A percentile compares a stretch with the other conserved stretches of the same genome.
These are phyloP conservation scores for Trichocomaceae sp. DNA, from an alignment of 2,329 filamentous ascomycete species.

Conservation along the genomic window DNA sequence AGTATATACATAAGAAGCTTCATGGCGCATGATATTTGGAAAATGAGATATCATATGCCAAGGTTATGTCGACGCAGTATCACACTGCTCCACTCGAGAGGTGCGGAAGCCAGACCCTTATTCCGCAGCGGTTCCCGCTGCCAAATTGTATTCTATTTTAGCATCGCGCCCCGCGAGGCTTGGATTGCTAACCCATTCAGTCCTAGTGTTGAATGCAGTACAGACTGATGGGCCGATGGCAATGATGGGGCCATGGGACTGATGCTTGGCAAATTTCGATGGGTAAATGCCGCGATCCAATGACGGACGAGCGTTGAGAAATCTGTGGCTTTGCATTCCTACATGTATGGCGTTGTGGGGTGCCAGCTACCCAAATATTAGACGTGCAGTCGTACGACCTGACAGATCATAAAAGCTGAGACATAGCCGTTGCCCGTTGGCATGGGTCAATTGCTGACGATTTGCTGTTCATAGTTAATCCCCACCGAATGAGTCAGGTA, in stretches of 20 bases:
- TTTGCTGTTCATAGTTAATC: neutral
- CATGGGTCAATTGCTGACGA: slow-evolving; percentile 4
- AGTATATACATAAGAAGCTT: slow-evolving; percentile 4
- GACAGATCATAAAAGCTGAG: slow-evolving; percentile 12
- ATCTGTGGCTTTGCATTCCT: slow-evolving; percentile 14
- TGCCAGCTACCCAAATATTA: slow-evolving; percentile 10
- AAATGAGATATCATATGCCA: slow-evolving; percentile 5
- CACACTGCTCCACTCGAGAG: slow-evolving; percentile 2
- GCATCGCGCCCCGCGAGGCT: neutral
- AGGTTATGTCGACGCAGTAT: neutral
- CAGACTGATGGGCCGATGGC: neutral
- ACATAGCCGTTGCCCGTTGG: slow-evolving; percentile 14
- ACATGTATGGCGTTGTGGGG: slow-evolving; percentile 5
- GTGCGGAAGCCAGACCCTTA: slow-evolving; percentile 6
- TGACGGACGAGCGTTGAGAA: neutral
- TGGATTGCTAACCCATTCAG: neutral
- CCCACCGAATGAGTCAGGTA: neutral
- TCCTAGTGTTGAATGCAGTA: neutral
- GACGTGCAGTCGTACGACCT: slow-evolving; percentile 7
- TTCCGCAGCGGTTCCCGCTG: slow-evolving; percentile 10
- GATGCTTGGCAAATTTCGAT: neutral
- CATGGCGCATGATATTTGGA: slow-evolving; percentile 4
- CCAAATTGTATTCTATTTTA: neutral
- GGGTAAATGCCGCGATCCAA: slow-evolving; percentile 4
- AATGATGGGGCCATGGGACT: neutral